Conservation (phyloP, 2,329 filamentous ascomycete species). For the Penicillium sclerotiorum region DNA sequence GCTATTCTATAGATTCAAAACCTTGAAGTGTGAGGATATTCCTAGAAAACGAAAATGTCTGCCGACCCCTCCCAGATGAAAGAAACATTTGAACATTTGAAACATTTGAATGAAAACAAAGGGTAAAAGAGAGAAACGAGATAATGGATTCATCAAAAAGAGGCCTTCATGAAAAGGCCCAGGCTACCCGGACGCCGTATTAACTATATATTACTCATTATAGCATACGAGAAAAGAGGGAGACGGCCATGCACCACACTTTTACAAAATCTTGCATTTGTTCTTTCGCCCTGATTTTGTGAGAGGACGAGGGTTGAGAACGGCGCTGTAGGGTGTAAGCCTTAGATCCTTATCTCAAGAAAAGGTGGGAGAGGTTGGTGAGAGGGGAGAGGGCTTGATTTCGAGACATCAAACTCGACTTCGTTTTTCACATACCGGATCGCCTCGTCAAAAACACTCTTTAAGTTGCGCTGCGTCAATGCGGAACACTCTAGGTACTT, state of each 20-base stretch:
- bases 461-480: slow-evolving; percentile 92
- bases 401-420: background rate
- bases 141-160: slow-evolving; percentile 32
- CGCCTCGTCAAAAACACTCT: slow-evolving; percentile 98
- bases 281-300: slow-evolving; percentile 48
- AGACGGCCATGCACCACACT: slow-evolving; percentile 18
- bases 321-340: too few relatives aligned
- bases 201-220: slow-evolving; percentile 43
- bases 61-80: background rate
- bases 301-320: slow-evolving; percentile 51
- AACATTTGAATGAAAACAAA: background rate
- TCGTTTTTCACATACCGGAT: slow-evolving; percentile 71
- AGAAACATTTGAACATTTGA: background rate
- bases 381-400: too few relatives aligned
- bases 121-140: slow-evolving; percentile 25
- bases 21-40: background rate
- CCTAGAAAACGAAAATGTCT: background rate
- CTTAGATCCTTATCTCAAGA: background rate
- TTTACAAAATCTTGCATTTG: slow-evolving; percentile 51
- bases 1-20: slow-evolving; percentile 1
- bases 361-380: too few relatives aligned
- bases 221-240: slow-evolving; percentile 30
- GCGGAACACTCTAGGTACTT: slow-evolving; percentile 99
- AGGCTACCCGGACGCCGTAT: slow-evolving; percentile 39
- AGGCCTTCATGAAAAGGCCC: slow-evolving; percentile 25